phyloP scores from a whole-genome alignment of 208 protist genomes.

The Crithidia mellificae region DNA sequence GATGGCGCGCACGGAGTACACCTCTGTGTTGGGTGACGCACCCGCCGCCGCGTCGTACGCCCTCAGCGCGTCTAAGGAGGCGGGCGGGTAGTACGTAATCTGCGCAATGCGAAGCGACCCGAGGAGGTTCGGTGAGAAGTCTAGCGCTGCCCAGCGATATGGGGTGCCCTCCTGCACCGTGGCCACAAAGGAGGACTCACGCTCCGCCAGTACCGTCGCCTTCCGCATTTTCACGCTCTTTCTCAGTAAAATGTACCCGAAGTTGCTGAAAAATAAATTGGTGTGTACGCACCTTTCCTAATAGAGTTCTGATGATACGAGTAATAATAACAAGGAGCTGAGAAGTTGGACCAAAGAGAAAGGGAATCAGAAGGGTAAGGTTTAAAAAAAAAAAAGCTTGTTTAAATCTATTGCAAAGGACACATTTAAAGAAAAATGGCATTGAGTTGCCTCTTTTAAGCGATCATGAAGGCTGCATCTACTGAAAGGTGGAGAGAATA shows the following conservation, averaged over 20 bases:
- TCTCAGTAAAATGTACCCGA: background rate
- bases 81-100: constrained; percentile 75
- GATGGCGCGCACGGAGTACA: constrained; percentile 47
- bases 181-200: constrained; percentile 60
- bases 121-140: constrained; percentile 56
- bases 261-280: too few species aligned
- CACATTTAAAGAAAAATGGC: too few species aligned
- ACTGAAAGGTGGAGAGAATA: too few species aligned
- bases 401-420: too few species aligned
- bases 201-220: constrained; percentile 17
- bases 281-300: too few species aligned
- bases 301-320: too few species aligned
- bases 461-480: too few species aligned
- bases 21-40: background rate
- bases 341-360: too few species aligned
- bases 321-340: too few species aligned
- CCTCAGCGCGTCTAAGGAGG: constrained; percentile 34
- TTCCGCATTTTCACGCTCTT: constrained; percentile 9
- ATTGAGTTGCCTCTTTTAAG: too few species aligned
- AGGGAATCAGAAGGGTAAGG: too few species aligned
- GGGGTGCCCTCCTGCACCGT: constrained; percentile 64
- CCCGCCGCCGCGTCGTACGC: constrained; percentile 31
- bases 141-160: constrained; percentile 52
- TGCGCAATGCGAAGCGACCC: constrained; percentile 70
- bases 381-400: too few species aligned